These are phyloP conservation scores for Phylloboletellus chloephorus DNA, from an alignment of 1,284 basidiomycete species.

Conservation along the genomic window DNA sequence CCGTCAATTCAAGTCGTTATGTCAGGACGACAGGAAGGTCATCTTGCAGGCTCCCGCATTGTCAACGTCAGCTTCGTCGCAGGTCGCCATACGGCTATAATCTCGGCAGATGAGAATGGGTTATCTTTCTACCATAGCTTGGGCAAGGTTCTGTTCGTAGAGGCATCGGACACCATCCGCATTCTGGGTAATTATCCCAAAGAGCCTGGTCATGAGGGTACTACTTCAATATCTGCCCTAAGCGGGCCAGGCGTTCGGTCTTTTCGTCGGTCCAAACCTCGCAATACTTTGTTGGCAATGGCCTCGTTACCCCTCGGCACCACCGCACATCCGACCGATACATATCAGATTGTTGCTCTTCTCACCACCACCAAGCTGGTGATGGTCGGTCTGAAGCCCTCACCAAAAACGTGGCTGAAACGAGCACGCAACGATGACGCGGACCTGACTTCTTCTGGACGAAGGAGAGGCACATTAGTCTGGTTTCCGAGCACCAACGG, in stretches of 20 bases:
- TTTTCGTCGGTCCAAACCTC: conserved; percentile 41
- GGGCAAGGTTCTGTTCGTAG: conserved; percentile 92
- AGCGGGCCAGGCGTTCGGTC: conserved; percentile 8
- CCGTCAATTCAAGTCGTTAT: conserved; percentile 61
- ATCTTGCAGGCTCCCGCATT: conserved; percentile 83
- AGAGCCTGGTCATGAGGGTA: conserved; percentile 28
- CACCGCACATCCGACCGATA: conserved; percentile 70
- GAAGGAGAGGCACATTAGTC: conserved; percentile 56
- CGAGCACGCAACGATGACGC: conserved; percentile 55
- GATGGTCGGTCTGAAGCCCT: conserved; percentile 88
- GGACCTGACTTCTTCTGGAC: conserved; percentile 39
- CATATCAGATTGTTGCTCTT: conserved; percentile 81
- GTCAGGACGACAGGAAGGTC: conserved; percentile 89
- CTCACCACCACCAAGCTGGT: conserved; percentile 90
- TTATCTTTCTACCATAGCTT: conserved; percentile 94
- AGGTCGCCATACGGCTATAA: conserved; percentile 87
- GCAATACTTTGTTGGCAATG: conserved; percentile 71
- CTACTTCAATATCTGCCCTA: conserved; percentile 14
- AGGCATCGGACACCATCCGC: conserved; percentile 90
- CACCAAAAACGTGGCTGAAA: conserved; percentile 91
- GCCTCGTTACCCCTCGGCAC: conserved; percentile 81
- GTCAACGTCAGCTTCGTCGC: conserved; percentile 89
- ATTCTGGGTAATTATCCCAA: conserved; percentile 89
- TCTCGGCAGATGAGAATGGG: conserved; percentile 88
- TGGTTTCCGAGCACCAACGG: conserved; percentile 68